phyloP scores from a whole-genome alignment of 805 yeast genomes.

The Spathaspora gorwiae region DNA sequence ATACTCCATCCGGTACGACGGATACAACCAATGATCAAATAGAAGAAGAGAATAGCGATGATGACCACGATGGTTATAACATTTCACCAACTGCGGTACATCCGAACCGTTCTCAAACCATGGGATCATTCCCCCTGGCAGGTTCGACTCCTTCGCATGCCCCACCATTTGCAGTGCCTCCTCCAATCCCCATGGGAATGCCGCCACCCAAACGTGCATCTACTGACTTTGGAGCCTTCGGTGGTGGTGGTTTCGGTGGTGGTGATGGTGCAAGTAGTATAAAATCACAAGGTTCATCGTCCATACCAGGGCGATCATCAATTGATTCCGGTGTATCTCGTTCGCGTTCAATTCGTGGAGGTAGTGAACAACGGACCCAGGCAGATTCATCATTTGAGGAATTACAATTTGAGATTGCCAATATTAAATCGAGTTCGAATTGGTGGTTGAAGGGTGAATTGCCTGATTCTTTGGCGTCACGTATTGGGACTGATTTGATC shows the following conservation, averaged over 20 bases:
- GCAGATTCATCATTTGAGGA: conserved; percentile 23
- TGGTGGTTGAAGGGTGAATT: conserved; percentile 70
- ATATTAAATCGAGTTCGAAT: conserved; percentile 21
- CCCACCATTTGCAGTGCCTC: conserved; percentile 7
- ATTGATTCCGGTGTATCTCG: conserved; percentile 12
- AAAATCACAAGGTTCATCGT: not conserved
- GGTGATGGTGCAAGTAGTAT: too few relatives aligned
- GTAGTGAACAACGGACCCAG: conserved; percentile 15
- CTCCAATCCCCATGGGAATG: conserved; percentile 5
- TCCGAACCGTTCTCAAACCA: conserved; percentile 4
- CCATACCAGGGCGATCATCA: conserved; percentile 6
- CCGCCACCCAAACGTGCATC: conserved; percentile 10
- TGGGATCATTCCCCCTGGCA: not conserved
- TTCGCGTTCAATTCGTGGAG: conserved; percentile 12
- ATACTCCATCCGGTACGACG: conserved; percentile 3
- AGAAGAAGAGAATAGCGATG: not conserved
- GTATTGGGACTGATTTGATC: conserved; percentile 45
- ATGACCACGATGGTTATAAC: conserved; percentile 16
- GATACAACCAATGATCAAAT: conserved; percentile 8
- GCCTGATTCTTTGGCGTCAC: conserved; percentile 48
- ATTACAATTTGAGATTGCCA: conserved; percentile 27
- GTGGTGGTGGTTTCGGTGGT: not conserved
- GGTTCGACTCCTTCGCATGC: not conserved
- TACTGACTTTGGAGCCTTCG: conserved; percentile 6
- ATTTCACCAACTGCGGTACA: conserved; percentile 19